Conservation (phyloP, 495 filamentous ascomycete species). For the Hyphodiscus hymeniophilus region DNA sequence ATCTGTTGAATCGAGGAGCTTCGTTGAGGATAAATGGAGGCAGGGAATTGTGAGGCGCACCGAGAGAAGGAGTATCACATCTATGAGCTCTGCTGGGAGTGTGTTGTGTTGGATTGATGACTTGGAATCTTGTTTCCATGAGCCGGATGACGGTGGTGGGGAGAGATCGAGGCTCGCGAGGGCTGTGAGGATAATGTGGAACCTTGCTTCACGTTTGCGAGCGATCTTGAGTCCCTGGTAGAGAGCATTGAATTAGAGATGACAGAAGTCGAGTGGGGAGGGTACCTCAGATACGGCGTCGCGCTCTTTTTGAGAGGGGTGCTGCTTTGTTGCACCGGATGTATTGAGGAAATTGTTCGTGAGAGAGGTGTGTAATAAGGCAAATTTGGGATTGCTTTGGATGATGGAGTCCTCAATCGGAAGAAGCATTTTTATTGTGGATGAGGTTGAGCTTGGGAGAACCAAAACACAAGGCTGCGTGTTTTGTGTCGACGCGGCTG, state of each 20-base stretch:
- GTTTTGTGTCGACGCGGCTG: too few relatives aligned
- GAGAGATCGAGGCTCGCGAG: conserved; percentile 15
- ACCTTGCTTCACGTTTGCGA: conserved; percentile 9
- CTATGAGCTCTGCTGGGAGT: conserved; percentile 17
- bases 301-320: conserved; percentile 44
- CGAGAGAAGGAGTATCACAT: conserved; percentile 21
- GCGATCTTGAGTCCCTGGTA: conserved; percentile 4
- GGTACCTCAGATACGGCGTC: conserved; percentile 43
- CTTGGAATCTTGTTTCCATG: conserved; percentile 1
- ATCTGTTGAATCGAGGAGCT: conserved; percentile 10
- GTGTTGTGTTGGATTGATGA: background rate
- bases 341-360: conserved; percentile 49
- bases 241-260: background rate
- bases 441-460: background rate
- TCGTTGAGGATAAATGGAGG: background rate
- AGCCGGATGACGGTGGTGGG: background rate
- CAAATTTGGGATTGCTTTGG: conserved; percentile 55
- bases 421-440: conserved; percentile 47
- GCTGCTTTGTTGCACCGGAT: conserved; percentile 52
- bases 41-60: conserved; percentile 5
- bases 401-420: conserved; percentile 55
- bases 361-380: conserved; percentile 51
- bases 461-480: background rate
- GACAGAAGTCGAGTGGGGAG: background rate
- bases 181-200: conserved; percentile 9